These are phyloP conservation scores for Aspergillus tubingensis DNA, from an alignment of 2,329 filamentous ascomycete genomes.

Conservation along the genomic window DNA sequence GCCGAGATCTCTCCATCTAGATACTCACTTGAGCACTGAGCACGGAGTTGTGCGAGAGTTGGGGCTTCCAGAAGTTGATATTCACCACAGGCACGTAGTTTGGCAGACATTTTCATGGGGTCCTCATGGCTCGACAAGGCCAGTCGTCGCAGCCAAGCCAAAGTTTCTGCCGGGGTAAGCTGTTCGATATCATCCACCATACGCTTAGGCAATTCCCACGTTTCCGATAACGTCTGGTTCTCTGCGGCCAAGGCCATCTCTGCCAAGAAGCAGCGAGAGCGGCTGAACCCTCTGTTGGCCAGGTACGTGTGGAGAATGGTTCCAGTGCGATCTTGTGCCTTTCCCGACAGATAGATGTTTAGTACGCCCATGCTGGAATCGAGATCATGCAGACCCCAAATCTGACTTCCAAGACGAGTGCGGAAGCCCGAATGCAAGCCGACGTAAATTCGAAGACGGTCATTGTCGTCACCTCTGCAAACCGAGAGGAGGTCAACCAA, in stretches of 20 bases:
- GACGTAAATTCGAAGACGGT: conserved; percentile 18
- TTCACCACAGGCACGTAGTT: conserved; percentile 23
- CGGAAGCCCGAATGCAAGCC: conserved; percentile 29
- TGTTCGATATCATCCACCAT: conserved; percentile 37
- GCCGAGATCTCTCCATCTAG: conserved; percentile 42
- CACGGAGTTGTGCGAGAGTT: conserved; percentile 40
- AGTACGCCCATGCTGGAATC: conserved; percentile 13
- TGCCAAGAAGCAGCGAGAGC: conserved; percentile 32
- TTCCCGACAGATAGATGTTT: conserved; percentile 38
- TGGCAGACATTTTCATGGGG: conserved; percentile 7
- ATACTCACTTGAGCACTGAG: conserved; percentile 41
- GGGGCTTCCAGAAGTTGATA: conserved; percentile 34
- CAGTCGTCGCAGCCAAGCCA: conserved; percentile 22
- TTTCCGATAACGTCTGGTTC: conserved; percentile 16
- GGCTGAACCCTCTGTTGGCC: conserved; percentile 31
- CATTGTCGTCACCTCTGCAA: conserved; percentile 10
- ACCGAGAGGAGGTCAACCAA: conserved; percentile 14
- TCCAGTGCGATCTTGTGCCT: conserved; percentile 34
- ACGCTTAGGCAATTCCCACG: conserved; percentile 28
- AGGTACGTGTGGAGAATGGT: conserved; percentile 42
- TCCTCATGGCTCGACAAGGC: conserved; percentile 11
- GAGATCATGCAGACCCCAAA: conserved; percentile 24
- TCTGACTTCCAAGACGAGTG: conserved; percentile 19
- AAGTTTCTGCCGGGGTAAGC: conserved; percentile 36
- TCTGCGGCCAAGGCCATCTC: conserved; percentile 34